A percentile compares a stretch with the other conserved stretches of the same genome.
Conservation (phyloP, 1,284 basidiomycete genomes). For the Ustilago vetiveriae region DNA sequence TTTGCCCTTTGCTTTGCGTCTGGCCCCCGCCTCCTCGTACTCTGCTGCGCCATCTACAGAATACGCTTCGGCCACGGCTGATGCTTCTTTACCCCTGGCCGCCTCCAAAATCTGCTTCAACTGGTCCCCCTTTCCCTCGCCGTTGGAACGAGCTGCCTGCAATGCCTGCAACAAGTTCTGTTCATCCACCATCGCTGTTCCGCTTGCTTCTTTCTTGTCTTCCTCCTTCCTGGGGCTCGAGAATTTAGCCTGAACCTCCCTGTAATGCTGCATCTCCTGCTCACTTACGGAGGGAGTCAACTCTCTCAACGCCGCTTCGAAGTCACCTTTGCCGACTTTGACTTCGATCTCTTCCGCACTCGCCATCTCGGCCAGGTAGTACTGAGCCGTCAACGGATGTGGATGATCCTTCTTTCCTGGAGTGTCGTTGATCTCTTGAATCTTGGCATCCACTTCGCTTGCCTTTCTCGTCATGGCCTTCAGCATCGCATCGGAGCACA, state of each 20-base stretch:
- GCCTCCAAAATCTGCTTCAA: background rate
- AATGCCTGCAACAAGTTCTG: constrained; percentile 11
- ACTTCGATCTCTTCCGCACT: constrained; percentile 78
- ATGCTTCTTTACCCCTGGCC: background rate
- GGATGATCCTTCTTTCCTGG: constrained; percentile 70
- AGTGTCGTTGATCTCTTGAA: constrained; percentile 53
- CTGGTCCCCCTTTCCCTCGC: background rate
- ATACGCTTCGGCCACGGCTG: background rate
- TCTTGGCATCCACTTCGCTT: constrained; percentile 73
- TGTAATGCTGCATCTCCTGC: constrained; percentile 89
- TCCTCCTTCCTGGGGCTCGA: constrained; percentile 37
- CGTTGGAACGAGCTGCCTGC: constrained; percentile 6
- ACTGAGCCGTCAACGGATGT: constrained; percentile 84
- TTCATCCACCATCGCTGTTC: constrained; percentile 6
- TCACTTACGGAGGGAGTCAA: constrained; percentile 88
- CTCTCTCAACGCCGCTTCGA: constrained; percentile 77
- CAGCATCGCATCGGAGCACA: constrained; percentile 95
- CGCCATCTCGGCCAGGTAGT: constrained; percentile 89
- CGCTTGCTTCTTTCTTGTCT: background rate
- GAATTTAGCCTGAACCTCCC: constrained; percentile 79
- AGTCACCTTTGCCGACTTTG: constrained; percentile 78
- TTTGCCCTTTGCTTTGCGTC: constrained; percentile 24
- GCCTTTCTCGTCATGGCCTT: constrained; percentile 93
- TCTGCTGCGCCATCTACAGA: background rate
- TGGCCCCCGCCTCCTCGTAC: constrained; percentile 7